phyloP scores from a whole-genome alignment of 2,329 filamentous ascomycete genomes.

The Bipolaris oryzae region DNA sequence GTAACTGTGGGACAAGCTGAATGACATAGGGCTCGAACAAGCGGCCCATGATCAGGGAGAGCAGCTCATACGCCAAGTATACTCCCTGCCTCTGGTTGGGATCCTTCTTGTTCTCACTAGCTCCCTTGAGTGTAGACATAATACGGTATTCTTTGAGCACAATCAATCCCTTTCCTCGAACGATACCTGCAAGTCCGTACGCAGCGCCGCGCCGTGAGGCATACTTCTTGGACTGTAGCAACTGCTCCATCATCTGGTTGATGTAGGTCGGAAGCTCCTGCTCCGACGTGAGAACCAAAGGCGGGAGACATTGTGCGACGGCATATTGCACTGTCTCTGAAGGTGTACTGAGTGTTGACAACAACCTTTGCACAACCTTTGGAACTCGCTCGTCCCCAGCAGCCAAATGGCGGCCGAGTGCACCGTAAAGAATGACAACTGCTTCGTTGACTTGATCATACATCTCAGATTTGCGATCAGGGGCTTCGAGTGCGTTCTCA shows the following conservation, averaged over 20 bases:
- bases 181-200: conserved; percentile 89
- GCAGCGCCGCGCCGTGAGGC: conserved; percentile 91
- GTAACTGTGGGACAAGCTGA: conserved; percentile 87
- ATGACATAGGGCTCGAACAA: conserved; percentile 97
- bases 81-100: conserved; percentile 85
- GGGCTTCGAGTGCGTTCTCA: conserved; percentile 83
- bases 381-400: conserved; percentile 86
- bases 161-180: conserved; percentile 83
- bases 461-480: conserved; percentile 79
- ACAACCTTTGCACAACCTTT: conserved; percentile 81
- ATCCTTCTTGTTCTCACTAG: conserved; percentile 95
- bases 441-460: conserved; percentile 94
- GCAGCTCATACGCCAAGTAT: conserved; percentile 86
- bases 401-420: conserved; percentile 84
- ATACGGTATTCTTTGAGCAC: conserved; percentile 85
- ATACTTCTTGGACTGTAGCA: conserved; percentile 89
- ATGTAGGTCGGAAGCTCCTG: conserved; percentile 82
- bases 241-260: conserved; percentile 76
- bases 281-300: conserved; percentile 80
- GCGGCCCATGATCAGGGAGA: conserved; percentile 83
- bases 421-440: conserved; percentile 96
- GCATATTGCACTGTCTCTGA: conserved; percentile 97
- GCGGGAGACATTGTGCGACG: conserved; percentile 90
- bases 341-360: conserved; percentile 88
- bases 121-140: conserved; percentile 77